Evolutionary conservation across 306 rosid species (phyloP), one percentile per base, ranked within the genome.

Genomic region (Abrus precatorius): DNA sequence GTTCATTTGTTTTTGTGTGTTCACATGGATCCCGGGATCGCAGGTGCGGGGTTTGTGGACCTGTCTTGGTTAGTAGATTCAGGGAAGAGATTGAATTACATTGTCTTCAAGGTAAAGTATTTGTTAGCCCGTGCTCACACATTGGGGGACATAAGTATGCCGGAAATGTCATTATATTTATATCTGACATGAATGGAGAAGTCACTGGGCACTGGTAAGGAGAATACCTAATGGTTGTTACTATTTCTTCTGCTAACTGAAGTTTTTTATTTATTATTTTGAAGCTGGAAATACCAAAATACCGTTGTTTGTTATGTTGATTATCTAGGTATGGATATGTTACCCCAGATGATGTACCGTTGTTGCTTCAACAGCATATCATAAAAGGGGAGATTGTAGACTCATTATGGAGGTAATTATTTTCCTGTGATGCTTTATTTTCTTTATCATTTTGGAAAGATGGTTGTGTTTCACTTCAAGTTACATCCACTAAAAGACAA

Each of bases 111-210:
- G 88, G 85, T 62, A 91, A 90, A 91, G 93, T 91, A 53, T 90
- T 95, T 61, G 97, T 95, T 73, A 95, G 96, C 70, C 97, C 99
- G 52, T 95, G 99, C 85, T 95, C 99, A 1, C 98, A 95, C 84
- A 85, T 95, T 77, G 99, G 98, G 30, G 99, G 91, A 20, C 88
- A 92, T 84, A 85, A 91, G 85, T 95, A 90, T 77, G 98, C 99
- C 2, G 99, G 99, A 86, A 93, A 95, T 69, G 90, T 89, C 72
- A 93, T 95, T 67, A 85, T 95, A 82, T 95, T 84, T 82, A 88
- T 93, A 54, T 84, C 98, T 68, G 80, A 69, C 80, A 43, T 80
- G 57, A 86, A 85, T 66, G 91, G 92, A 80, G 84, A 90, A 82
- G 84, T 91, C 86, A 89, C 86, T 5, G 99, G 99, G 52, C 98